Percentiles rank a stretch among this genome's conserved stretches.
Evolutionary conservation across 192 early-diverging fungal species (phyloP).

Genomic region (Coemansia sp.): DNA sequence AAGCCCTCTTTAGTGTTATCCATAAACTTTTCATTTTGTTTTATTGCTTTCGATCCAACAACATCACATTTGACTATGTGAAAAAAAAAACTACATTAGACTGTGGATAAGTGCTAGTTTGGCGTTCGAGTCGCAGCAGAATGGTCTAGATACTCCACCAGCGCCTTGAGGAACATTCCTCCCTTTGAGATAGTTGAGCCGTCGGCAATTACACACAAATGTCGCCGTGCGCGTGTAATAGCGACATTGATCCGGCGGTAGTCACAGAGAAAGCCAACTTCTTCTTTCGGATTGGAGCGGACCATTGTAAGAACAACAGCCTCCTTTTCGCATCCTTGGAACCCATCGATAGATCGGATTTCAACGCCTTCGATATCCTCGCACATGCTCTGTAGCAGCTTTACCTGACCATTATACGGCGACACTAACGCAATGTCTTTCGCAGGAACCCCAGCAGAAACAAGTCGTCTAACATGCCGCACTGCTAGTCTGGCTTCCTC

Average conservation of each 20-base stretch:
- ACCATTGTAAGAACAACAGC: constrained; percentile 79
- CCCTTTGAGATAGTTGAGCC: not conserved
- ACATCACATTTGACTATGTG: not conserved
- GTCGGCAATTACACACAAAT: not conserved
- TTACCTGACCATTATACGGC: constrained; percentile 75
- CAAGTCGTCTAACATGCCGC: constrained; percentile 59
- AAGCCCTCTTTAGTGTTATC: constrained; percentile 5
- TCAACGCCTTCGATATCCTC: constrained; percentile 51
- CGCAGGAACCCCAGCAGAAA: constrained; percentile 58
- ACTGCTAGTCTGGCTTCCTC: constrained; percentile 66
- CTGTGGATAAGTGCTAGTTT: not conserved
- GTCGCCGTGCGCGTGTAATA: constrained; percentile 56
- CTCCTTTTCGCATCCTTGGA: constrained; percentile 85
- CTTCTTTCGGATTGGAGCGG: constrained; percentile 65
- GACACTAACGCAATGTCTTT: constrained; percentile 76
- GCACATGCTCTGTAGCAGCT: constrained; percentile 46
- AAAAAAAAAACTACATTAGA: not conserved
- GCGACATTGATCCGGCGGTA: constrained; percentile 80
- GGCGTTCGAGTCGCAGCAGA: not conserved
- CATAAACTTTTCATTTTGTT: not conserved
- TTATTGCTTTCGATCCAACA: not conserved
- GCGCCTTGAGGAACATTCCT: not conserved
- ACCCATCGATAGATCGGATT: constrained; percentile 81
- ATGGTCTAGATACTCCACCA: not conserved
- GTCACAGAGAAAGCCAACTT: constrained; percentile 79